These are phyloP conservation scores for Saccharomyces hybrid DNA, from an alignment of 1,139 yeast genomes.

Conservation along the genomic window DNA sequence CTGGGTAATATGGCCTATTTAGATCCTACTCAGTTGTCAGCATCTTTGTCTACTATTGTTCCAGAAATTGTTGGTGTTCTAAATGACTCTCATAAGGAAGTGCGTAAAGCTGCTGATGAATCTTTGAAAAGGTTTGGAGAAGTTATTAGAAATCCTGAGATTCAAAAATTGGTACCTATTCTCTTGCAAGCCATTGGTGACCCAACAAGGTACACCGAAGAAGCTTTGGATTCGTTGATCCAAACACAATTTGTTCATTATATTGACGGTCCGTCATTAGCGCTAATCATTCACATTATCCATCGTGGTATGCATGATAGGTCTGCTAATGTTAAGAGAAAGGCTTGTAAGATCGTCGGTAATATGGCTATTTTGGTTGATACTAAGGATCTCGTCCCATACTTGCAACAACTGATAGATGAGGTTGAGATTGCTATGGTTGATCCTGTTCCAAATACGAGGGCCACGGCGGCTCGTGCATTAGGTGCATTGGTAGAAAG, in stretches of 20 bases:
- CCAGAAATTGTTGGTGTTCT: slow-evolving; percentile 95
- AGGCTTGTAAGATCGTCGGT: slow-evolving; percentile 97
- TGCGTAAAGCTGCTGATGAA: slow-evolving; percentile 87
- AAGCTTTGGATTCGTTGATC: slow-evolving; percentile 77
- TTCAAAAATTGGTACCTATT: slow-evolving; percentile 82
- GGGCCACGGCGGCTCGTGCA: slow-evolving; percentile 97
- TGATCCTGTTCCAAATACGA: slow-evolving; percentile 94
- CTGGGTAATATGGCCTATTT: slow-evolving; percentile 97
- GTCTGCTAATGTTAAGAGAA: slow-evolving; percentile 83
- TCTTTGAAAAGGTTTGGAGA: slow-evolving; percentile 90
- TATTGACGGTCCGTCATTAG: slow-evolving; percentile 96
- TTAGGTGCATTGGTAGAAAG: slow-evolving; percentile 93
- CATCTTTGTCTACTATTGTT: slow-evolving; percentile 79
- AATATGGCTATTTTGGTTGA: slow-evolving; percentile 97
- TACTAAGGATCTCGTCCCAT: slow-evolving; percentile 76
- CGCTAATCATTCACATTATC: slow-evolving; percentile 87
- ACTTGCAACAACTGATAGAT: slow-evolving; percentile 64
- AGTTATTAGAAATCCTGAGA: slow-evolving; percentile 95
- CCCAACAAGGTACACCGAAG: slow-evolving; percentile 84
- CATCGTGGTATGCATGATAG: slow-evolving; percentile 94
- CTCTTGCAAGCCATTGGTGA: slow-evolving; percentile 91
- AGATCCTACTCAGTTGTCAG: slow-evolving; percentile 88
- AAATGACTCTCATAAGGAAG: slow-evolving; percentile 94
- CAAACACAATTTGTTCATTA: slow-evolving; percentile 93
- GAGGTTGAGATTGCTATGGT: slow-evolving; percentile 94